Evolutionary conservation across 1,284 basidiomycete genomes (phyloP).

Genomic region (Ganoderma leucocontextum): DNA sequence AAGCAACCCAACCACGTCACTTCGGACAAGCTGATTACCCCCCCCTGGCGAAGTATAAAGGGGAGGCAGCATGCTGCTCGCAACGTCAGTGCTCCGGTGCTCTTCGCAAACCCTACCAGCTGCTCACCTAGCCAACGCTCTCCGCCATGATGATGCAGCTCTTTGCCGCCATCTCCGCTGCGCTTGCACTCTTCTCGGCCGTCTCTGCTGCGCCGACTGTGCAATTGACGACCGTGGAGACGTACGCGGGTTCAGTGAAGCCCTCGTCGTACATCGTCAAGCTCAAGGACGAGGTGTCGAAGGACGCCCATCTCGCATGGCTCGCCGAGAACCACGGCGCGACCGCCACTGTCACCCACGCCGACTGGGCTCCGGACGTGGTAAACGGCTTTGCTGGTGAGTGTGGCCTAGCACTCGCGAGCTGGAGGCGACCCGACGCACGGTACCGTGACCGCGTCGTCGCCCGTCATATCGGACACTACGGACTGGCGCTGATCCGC

Average conservation of each 20-base stretch:
- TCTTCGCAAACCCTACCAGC: conserved; percentile 14
- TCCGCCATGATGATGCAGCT: conserved; percentile 36
- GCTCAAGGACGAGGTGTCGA: conserved; percentile 60
- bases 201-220: conserved; percentile 39
- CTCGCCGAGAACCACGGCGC: conserved; percentile 47
- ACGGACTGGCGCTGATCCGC: background rate
- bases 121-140: conserved; percentile 12
- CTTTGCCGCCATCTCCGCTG: conserved; percentile 37
- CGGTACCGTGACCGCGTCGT: conserved; percentile 6
- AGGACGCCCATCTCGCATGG: conserved; percentile 38
- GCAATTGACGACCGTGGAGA: conserved; percentile 47
- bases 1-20: background rate
- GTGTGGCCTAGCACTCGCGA: background rate
- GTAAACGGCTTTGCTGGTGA: conserved; percentile 71
- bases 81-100: conserved; percentile 22
- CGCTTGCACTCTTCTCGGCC: conserved; percentile 40
- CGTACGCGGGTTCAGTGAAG: conserved; percentile 40
- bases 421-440: background rate
- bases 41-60: conserved; percentile 2
- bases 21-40: background rate
- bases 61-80: background rate
- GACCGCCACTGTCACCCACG: conserved; percentile 44
- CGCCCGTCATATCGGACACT: background rate
- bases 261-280: conserved; percentile 61
- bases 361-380: conserved; percentile 45